Evolutionary conservation across 805 yeast species (phyloP).

Genomic region (Saccharomycopsis oosterbeekiorum): DNA sequence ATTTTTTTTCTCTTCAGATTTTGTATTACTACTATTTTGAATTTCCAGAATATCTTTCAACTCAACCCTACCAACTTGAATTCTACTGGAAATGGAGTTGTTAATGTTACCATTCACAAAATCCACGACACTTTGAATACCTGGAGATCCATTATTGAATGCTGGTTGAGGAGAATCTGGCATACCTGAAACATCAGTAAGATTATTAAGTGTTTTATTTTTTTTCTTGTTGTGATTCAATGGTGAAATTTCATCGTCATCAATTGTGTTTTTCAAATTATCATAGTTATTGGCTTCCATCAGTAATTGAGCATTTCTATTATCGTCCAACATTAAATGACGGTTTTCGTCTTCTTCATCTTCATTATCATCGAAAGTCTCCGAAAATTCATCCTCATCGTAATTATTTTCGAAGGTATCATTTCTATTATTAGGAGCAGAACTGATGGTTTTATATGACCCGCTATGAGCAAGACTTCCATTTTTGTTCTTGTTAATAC

Average conservation of each 20-base stretch:
- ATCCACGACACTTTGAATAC: not conserved
- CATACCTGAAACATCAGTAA: not conserved
- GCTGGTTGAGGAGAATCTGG: not conserved
- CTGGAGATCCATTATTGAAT: not conserved
- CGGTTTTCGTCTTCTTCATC: not conserved
- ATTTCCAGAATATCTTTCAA: constrained; percentile 14
- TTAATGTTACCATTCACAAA: not conserved
- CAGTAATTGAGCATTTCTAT: not conserved
- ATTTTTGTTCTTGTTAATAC: not conserved
- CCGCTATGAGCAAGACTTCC: not conserved
- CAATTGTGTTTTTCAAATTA: not conserved
- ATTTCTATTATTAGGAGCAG: not conserved
- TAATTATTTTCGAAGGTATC: not conserved
- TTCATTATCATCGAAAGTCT: not conserved
- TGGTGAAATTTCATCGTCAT: not conserved
- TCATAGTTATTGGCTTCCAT: not conserved
- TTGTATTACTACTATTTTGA: constrained; percentile 1
- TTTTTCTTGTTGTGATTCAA: not conserved
- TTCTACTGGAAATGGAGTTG: constrained; percentile 12
- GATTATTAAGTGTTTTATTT: not conserved
- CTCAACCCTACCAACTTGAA: constrained; percentile 16
- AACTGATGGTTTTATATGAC: not conserved
- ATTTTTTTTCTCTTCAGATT: not conserved
- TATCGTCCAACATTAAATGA: not conserved
- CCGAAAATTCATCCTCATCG: not conserved